These are phyloP conservation scores for Mucor plumbeus DNA, from an alignment of 371 early-diverging fungal species.

Conservation along the genomic window DNA sequence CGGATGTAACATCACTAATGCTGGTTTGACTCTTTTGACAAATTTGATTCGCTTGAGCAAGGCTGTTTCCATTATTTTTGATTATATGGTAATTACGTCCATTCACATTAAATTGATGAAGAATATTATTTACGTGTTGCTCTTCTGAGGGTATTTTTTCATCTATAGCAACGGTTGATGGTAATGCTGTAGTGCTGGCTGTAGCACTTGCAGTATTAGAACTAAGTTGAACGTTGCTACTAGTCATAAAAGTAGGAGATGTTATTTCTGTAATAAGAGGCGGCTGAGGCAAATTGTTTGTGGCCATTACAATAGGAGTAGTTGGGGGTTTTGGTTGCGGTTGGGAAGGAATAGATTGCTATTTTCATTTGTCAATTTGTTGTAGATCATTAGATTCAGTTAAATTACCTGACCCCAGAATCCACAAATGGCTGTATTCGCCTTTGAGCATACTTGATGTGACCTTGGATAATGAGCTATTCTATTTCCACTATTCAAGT, in stretches of 20 bases:
- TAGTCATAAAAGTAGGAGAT: too few relatives aligned
- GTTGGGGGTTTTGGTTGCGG: background rate
- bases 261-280: too few relatives aligned
- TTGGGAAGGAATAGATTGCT: conserved; percentile 16
- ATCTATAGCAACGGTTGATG: background rate
- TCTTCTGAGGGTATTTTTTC: background rate
- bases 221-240: too few relatives aligned
- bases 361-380: background rate
- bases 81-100: conserved; percentile 5
- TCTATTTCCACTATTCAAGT: background rate
- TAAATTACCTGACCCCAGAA: conserved; percentile 27
- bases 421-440: conserved; percentile 27
- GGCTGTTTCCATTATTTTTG: background rate
- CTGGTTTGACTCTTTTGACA: background rate
- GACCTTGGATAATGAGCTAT: conserved; percentile 14
- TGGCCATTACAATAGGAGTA: background rate
- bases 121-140: background rate
- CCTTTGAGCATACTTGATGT: conserved; percentile 22
- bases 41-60: background rate
- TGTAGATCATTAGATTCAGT: background rate
- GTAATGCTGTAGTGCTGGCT: too few relatives aligned
- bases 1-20: conserved; percentile 7
- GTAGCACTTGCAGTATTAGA: too few relatives aligned
- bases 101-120: conserved; percentile 3
- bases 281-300: background rate